These are phyloP conservation scores for Oryza officinalis DNA, from an alignment of 176 grass and related monocot genomes.

Conservation along the genomic window DNA sequence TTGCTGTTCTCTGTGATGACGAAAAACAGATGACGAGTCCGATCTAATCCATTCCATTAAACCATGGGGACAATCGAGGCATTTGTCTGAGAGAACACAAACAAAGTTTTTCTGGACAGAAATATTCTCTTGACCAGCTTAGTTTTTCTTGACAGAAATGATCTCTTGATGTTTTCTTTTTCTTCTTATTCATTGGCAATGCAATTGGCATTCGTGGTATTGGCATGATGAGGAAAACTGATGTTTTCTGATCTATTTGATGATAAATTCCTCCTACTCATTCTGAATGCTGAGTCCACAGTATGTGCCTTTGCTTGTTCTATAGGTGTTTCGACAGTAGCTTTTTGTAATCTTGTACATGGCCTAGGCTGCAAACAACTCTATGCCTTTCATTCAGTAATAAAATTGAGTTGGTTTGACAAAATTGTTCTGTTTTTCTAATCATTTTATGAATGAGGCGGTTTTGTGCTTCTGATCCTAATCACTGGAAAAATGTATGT, in stretches of 20 bases:
- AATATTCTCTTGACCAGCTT: too few species aligned
- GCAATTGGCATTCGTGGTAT: not conserved
- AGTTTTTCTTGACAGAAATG: too few species aligned
- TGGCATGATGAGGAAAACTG: slow-evolving; percentile 17
- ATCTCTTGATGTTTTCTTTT: not conserved
- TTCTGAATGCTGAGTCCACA: slow-evolving; percentile 7
- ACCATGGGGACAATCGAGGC: slow-evolving; percentile 32
- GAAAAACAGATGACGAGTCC: slow-evolving; percentile 28
- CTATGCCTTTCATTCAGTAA: not conserved
- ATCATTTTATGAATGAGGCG: slow-evolving; percentile 5
- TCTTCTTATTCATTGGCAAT: not conserved
- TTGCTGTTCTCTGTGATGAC: slow-evolving; percentile 18
- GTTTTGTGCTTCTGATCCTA: not conserved
- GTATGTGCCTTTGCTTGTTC: not conserved
- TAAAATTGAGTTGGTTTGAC: not conserved
- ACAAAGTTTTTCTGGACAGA: not conserved
- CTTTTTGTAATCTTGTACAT: not conserved
- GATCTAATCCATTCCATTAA: slow-evolving; percentile 26
- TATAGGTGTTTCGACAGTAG: not conserved
- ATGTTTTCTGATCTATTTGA: slow-evolving; percentile 14
- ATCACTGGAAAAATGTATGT: not conserved
- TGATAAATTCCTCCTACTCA: slow-evolving; percentile 28
- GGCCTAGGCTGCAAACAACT: not conserved
- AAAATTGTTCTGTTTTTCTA: slow-evolving; percentile 12
- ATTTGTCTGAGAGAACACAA: slow-evolving; percentile 31